Evolutionary conservation across 305 asterid species (phyloP), one percentile per base, ranked within the genome.

Genomic region (Euphrasia arctica): DNA sequence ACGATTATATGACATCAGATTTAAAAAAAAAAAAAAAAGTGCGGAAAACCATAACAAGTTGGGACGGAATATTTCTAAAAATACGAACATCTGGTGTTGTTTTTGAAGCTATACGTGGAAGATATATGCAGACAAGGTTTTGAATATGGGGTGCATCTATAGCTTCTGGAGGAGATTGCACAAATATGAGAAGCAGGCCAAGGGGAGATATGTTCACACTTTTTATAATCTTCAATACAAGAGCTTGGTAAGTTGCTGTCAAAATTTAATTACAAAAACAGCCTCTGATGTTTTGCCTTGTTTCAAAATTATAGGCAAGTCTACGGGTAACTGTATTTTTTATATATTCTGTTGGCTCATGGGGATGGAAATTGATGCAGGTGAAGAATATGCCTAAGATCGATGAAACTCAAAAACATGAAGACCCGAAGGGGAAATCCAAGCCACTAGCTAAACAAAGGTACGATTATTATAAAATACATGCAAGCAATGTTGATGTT

Each of bases 41-140:
- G 34, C 2, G 55, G 22, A 36, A 34, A 34, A 34, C 41, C 41
- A 5, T 34, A 34, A 34, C 41, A 34, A 34, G 41, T 31, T 31
- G 4, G 4, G 5, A 32, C 39, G 39, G 5, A 32, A 32, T 32
- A 4, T 32, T 32, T 32, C 39, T 32, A 32, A 32, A 3, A 32
- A 28, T 15, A 5, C 31, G 14, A 36, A 36, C 8, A 6, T 36
- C 41, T 36, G 42, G 5, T 36, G 9, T 15, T 60, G 39, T 14
- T 32, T 48, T 65, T 77, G 79, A 84, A 92, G 97, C 85, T 89
- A 89, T 60, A 89, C 98, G 32, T 92, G 98, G 97, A 85, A 90
- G 84, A 92, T 89, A 50, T 89, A 92, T 45, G 98, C 97, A 6
- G 81, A 85, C 68, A 92, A 84, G 77, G 89, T 89, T 34, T 60